phyloP scores from a whole-genome alignment of 371 early-diverging fungal genomes.

The Zychaea mexicana region DNA sequence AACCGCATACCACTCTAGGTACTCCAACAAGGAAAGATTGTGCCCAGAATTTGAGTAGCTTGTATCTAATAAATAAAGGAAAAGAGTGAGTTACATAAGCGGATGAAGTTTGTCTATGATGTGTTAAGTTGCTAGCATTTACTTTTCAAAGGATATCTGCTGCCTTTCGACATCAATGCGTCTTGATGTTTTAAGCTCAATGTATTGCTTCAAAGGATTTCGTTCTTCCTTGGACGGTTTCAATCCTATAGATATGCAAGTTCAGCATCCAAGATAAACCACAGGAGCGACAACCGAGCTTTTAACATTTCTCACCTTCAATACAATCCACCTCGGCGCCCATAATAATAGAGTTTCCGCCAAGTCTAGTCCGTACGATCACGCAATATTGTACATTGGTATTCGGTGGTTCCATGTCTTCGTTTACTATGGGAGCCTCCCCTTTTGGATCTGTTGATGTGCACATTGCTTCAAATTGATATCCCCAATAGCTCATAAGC shows the following conservation, averaged over 20 bases:
- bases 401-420: constrained; percentile 61
- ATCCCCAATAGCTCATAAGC: constrained; percentile 79
- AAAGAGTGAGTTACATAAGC: no score
- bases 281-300: no score
- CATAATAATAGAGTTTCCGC: constrained; percentile 69
- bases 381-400: constrained; percentile 88
- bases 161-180: constrained; percentile 58
- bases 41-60: constrained; percentile 89
- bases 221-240: constrained; percentile 27
- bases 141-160: constrained; percentile 67
- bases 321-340: constrained; percentile 95
- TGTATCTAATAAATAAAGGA: constrained; percentile 69
- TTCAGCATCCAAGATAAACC: no score
- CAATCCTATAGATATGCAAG: constrained; percentile 21
- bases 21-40: constrained; percentile 92
- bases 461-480: constrained; percentile 73
- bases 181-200: constrained; percentile 89
- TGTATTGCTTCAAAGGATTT: constrained; percentile 62
- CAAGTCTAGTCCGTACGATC: constrained; percentile 80
- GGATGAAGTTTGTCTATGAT: no score
- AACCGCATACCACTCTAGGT: constrained; percentile 82
- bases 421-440: constrained; percentile 37
- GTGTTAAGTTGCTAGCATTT: no score
- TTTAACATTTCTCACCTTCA: constrained; percentile 29
- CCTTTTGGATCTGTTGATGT: constrained; percentile 39